Base-by-base conservation (phyloP, 2,329 filamentous ascomycete species). In the Drechslerella dactyloides region DNA sequence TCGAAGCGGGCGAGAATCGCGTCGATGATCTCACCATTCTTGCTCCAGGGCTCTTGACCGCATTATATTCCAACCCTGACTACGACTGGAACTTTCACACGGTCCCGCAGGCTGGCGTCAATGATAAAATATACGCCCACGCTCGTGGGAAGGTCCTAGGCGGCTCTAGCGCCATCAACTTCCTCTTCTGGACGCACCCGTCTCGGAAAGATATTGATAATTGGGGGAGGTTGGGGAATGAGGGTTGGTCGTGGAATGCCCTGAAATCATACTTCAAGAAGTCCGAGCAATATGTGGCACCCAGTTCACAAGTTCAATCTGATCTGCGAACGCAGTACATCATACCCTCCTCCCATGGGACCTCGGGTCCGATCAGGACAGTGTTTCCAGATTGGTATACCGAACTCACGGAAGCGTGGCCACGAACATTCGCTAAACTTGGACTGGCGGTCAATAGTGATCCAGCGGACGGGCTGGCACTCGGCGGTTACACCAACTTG, bases 211-310 rank as follows among this genome's bases (percentile, higher is more conserved):
- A 69, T 51, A 69, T 69, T 33, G 58, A 69, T 11, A 63, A 69
- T 15, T 69, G 65, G 65, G 65, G 65, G 1, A 21, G 42, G 2
- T 23, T 69, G 10, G 65, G 65, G 10, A 69, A 69, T 19, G 58
- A 58, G 11, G 55, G 51, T 33, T 69, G 65, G 65, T 63, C 56
- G 33, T 69, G 65, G 65, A 63, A 50, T 55, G 65, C 58, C 3
- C 33, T 69, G 7, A 84, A 82, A 24, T 83, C 82, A 0, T 85
- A 80, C 74, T 84, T 84, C 76, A 83, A 82, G 64, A 83, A 80
- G 66, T 81, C 81, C 1, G 83, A 85, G 75, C 80, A 79, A 0
- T 84, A 69, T 17, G 58, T 63, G 23, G 76, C 69, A 42, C 30
- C 60, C 3, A 63, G 75, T 1, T 77, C 78, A 27, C 78, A 78